Conservation (phyloP, 495 filamentous ascomycete species). For the Aspergillus baeticus region DNA sequence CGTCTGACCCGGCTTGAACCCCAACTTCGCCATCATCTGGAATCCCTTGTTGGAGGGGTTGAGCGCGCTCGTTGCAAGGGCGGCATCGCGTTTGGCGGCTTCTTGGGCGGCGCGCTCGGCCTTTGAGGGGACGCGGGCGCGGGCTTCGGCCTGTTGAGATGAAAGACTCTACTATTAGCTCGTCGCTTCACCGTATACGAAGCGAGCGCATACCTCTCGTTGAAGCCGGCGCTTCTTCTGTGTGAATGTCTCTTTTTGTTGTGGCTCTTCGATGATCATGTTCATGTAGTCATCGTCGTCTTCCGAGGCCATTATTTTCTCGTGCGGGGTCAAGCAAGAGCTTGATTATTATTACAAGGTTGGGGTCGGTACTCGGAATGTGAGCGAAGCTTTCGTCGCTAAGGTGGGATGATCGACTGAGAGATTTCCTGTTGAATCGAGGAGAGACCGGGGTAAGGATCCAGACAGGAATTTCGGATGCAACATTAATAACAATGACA, state of each 20-base stretch:
- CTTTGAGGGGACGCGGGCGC: slow-evolving; percentile 63
- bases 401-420: not conserved
- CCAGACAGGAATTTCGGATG: not conserved
- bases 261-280: slow-evolving; percentile 58
- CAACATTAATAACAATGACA: not conserved
- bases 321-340: slow-evolving; percentile 15
- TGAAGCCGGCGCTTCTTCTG: slow-evolving; percentile 54
- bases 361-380: not conserved
- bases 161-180: not conserved
- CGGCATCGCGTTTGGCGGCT: slow-evolving; percentile 67
- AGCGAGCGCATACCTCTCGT: slow-evolving; percentile 44
- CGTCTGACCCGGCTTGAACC: slow-evolving; percentile 71
- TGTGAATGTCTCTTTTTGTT: slow-evolving; percentile 54
- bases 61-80: slow-evolving; percentile 68
- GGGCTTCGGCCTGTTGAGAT: slow-evolving; percentile 39
- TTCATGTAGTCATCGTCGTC: slow-evolving; percentile 68
- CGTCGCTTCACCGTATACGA: not conserved
- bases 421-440: not conserved
- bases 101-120: slow-evolving; percentile 73
- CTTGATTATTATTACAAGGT: not conserved
- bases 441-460: not conserved
- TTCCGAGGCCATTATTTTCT: slow-evolving; percentile 14
- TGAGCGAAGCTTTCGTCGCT: not conserved
- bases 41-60: slow-evolving; percentile 72
- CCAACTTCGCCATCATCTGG: slow-evolving; percentile 96